These are phyloP conservation scores for Mucor circinelloides DNA, from an alignment of 371 early-diverging fungal species.

Conservation along the genomic window DNA sequence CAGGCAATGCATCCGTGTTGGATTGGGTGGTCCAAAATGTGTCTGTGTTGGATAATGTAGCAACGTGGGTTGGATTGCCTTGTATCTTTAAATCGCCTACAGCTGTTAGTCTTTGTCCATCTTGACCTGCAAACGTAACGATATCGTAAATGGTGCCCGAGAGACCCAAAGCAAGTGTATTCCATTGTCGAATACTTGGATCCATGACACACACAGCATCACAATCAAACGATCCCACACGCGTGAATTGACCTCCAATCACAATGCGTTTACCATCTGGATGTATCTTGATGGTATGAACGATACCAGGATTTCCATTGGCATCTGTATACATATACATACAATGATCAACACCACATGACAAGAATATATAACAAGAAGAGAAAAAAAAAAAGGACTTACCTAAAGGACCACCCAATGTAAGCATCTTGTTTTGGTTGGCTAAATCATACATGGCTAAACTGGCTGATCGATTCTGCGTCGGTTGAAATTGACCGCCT, in stretches of 20 bases:
- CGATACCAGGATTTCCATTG: slow-evolving; percentile 24
- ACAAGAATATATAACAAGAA: not conserved
- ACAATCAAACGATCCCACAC: slow-evolving; percentile 49
- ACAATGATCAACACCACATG: not conserved
- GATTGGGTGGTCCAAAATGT: not conserved
- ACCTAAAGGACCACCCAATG: slow-evolving; percentile 29
- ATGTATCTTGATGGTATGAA: slow-evolving; percentile 46
- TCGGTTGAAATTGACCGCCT: slow-evolving; percentile 34
- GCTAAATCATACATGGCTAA: slow-evolving; percentile 38
- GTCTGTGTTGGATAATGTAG: not conserved
- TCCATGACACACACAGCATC: slow-evolving; percentile 44
- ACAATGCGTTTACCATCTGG: slow-evolving; percentile 35
- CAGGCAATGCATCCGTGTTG: not conserved
- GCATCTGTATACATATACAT: not conserved
- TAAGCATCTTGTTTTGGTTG: slow-evolving; percentile 3
- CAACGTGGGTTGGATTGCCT: not conserved
- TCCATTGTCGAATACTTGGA: slow-evolving; percentile 36
- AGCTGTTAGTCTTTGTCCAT: not conserved
- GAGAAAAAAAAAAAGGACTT: too few relatives aligned
- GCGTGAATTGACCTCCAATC: slow-evolving; percentile 57
- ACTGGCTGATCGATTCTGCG: slow-evolving; percentile 17
- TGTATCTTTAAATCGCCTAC: slow-evolving; percentile 14
- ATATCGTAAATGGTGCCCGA: slow-evolving; percentile 49
- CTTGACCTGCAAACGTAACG: not conserved
- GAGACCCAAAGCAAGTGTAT: slow-evolving; percentile 34